Percentiles rank a stretch among this genome's conserved stretches.
These are phyloP conservation scores for Neofusicoccum umdonicola DNA, from an alignment of 2,329 filamentous ascomycete species.

Conservation along the genomic window DNA sequence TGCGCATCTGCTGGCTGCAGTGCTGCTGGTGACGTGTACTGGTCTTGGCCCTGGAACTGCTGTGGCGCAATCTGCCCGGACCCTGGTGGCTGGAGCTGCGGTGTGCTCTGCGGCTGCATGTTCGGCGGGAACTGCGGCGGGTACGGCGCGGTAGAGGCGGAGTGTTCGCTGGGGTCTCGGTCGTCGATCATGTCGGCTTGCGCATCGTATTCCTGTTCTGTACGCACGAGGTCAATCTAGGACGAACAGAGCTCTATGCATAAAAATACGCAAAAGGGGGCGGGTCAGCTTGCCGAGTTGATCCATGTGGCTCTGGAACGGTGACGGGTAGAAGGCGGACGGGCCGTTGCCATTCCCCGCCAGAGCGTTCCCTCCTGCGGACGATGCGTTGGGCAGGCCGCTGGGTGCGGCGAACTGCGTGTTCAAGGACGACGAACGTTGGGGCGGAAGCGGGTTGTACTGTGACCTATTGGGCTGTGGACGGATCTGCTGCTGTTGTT, in stretches of 20 bases:
- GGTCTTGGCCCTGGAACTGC: conserved; percentile 21
- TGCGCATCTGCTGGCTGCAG: conserved; percentile 32
- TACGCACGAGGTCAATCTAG: conserved; percentile 65
- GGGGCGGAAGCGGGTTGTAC: conserved; percentile 42
- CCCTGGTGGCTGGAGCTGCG: conserved; percentile 33
- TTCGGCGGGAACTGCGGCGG: conserved; percentile 53
- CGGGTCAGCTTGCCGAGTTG: conserved; percentile 82
- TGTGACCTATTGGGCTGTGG: conserved; percentile 50
- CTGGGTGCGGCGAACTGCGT: conserved; percentile 37
- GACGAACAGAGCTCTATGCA: conserved; percentile 62
- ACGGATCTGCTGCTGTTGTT: conserved; percentile 42
- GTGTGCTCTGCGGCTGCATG: conserved; percentile 37
- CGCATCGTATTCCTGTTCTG: conserved; percentile 97
- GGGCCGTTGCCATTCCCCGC: conserved; percentile 36
- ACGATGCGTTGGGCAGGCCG: conserved; percentile 36
- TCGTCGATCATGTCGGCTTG: conserved; percentile 88
- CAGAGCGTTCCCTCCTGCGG: conserved; percentile 34
- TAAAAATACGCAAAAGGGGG: conserved; percentile 45
- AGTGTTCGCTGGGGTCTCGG: conserved; percentile 63
- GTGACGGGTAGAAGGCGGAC: conserved; percentile 72
- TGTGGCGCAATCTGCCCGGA: conserved; percentile 28
- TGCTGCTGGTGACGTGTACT: conserved; percentile 32
- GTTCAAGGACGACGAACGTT: conserved; percentile 34
- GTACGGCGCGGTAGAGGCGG: conserved; percentile 67
- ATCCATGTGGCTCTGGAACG: conserved; percentile 91